A percentile compares a stretch with the other conserved stretches of the same genome.
Conservation (phyloP, 495 filamentous ascomycete genomes). For the Parathielavia appendiculata region DNA sequence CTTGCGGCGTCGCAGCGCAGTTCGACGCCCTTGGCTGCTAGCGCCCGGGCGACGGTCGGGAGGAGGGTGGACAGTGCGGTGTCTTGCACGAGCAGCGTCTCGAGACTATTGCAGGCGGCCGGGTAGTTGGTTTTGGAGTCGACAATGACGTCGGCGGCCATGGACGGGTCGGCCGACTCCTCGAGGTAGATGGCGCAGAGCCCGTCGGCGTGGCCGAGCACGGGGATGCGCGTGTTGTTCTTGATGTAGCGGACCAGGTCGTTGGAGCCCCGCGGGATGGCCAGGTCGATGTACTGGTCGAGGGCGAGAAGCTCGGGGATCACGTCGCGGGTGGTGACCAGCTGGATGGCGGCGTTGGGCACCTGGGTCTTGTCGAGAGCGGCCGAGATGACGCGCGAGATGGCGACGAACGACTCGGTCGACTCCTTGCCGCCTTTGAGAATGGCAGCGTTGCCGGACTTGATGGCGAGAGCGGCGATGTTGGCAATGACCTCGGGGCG, state of each 20-base stretch:
- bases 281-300: slow-evolving; percentile 85
- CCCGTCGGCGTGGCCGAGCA: slow-evolving; percentile 94
- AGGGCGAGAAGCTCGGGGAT: slow-evolving; percentile 78
- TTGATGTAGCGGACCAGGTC: slow-evolving; percentile 90
- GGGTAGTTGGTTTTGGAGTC: slow-evolving; percentile 93
- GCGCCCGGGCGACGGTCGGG: slow-evolving; percentile 61
- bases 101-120: slow-evolving; percentile 91
- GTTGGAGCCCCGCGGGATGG: slow-evolving; percentile 90
- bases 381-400: slow-evolving; percentile 75
- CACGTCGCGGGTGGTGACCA: slow-evolving; percentile 85
- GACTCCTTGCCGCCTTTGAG: slow-evolving; percentile 98
- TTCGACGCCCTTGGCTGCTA: slow-evolving; percentile 70
- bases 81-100: slow-evolving; percentile 82
- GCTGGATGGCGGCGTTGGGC: slow-evolving; percentile 80
- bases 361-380: slow-evolving; percentile 74
- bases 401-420: slow-evolving; percentile 83
- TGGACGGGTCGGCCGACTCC: slow-evolving; percentile 63
- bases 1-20: slow-evolving; percentile 75
- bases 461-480: slow-evolving; percentile 93
- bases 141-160: slow-evolving; percentile 71
- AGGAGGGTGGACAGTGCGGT: slow-evolving; percentile 62
- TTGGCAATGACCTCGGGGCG: slow-evolving; percentile 98
- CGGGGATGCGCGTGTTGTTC: slow-evolving; percentile 84
- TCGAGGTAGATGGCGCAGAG: slow-evolving; percentile 88
- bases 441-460: slow-evolving; percentile 96